phyloP scores from a whole-genome alignment of 257 asterid species.

The Asclepias syriaca region DNA sequence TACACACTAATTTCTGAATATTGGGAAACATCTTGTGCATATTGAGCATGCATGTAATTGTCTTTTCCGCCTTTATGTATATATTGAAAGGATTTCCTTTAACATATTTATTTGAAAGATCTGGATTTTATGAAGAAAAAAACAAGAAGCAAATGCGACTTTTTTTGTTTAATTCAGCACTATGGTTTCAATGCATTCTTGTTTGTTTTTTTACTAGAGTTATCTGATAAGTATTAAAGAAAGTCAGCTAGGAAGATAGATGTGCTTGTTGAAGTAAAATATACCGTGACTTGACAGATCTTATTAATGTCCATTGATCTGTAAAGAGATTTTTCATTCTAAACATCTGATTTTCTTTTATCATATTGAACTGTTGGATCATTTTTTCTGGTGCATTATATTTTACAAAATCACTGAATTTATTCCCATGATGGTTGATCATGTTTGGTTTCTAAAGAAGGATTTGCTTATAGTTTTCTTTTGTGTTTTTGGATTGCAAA shows the following conservation, averaged over 20 bases:
- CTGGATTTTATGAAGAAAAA: too few relatives aligned
- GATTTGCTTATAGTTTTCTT: conserved; percentile 3
- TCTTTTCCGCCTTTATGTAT: not conserved
- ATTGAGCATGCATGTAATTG: not conserved
- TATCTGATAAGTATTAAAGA: not conserved
- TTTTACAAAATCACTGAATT: too few relatives aligned
- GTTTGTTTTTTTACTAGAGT: not conserved
- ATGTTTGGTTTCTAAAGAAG: not conserved
- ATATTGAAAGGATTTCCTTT: not conserved
- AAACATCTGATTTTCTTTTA: not conserved
- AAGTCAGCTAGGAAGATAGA: not conserved
- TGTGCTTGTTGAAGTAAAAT: not conserved
- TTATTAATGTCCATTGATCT: not conserved
- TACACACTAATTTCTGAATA: not conserved
- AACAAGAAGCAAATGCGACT: not conserved
- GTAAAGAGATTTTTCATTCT: not conserved
- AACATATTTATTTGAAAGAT: too few relatives aligned
- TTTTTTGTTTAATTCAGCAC: not conserved
- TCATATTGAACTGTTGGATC: not conserved
- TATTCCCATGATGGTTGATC: not conserved
- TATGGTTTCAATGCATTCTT: not conserved
- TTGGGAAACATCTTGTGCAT: too few relatives aligned
- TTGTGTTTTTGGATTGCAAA: conserved; percentile 26
- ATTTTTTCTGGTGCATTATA: not conserved
- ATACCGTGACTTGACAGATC: not conserved